Evolutionary conservation across 1,284 basidiomycete species (phyloP), one percentile per base, ranked within the genome.

Genomic region (Apiotrichum montevideense): DNA sequence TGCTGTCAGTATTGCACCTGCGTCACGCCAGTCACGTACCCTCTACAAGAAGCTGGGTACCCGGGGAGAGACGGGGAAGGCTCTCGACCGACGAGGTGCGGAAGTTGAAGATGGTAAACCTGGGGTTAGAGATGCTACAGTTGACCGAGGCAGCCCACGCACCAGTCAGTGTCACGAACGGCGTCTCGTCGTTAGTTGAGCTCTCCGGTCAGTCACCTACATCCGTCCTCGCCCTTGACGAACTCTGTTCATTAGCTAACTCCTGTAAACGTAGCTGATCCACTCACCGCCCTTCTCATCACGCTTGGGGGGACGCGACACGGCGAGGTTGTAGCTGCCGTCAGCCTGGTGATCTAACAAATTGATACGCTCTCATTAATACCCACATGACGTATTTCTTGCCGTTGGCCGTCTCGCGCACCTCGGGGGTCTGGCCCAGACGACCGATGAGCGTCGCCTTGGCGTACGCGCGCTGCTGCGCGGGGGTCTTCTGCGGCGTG

Each of bases 41-140:
- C 59, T 72, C 70, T 32, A 72, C 70, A 35, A 66, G 58, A 44
- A 70, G 62, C 57, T 68, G 59, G n/a, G 63, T 65, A 21, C 70
- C 70, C 40, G 67, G 42, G 43, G 61, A 51, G 50, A 70, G 58
- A 35, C 58, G 62, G 50, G 64, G 46, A 41, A 69, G 55, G 57
- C 45, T 55, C 58, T 66, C 63, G 21, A 58, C 58, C 15, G 61
- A 57, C n/a, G 56, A 54, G 44, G 67, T 63, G 45, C 59, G 55
- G 64, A 72, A 72, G 65, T 65, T 67, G 65, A 69, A 72, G 56
- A 72, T 58, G 61, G 67, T 70, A 66, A 67, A 71, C 68, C 67
- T 61, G 57, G n/a, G 8, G 41, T 35, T 32, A 43, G 55, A 55
- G 39, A 59, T 48, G 51, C 37, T 37, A 15, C 11, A 37, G 50